Conservation (phyloP, 2,329 filamentous ascomycete genomes). For the Aspergillus sp. region DNA sequence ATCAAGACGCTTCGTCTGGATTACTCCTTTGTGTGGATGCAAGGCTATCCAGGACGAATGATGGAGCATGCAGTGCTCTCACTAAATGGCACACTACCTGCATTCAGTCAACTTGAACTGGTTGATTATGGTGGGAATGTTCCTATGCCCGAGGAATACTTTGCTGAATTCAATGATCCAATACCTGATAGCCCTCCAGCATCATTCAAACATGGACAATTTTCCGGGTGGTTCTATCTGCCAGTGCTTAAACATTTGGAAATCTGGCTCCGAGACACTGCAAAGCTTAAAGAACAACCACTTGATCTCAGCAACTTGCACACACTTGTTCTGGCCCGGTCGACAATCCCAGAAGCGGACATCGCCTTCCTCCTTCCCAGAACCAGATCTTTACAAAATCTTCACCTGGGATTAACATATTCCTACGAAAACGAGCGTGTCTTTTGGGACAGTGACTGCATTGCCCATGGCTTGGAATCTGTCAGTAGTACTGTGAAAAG, state of each 20-base stretch:
- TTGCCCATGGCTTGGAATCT: no score
- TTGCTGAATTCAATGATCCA: not conserved
- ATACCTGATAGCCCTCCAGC: not conserved
- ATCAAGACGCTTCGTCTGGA: not conserved
- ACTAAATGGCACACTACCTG: not conserved
- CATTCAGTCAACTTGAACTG: not conserved
- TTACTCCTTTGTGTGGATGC: not conserved
- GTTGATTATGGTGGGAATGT: constrained; percentile 1
- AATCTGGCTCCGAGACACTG: not conserved
- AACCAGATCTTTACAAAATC: not conserved
- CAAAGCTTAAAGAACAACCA: not conserved
- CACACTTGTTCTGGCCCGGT: not conserved
- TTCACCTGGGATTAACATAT: not conserved
- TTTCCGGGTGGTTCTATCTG: not conserved
- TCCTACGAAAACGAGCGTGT: no score
- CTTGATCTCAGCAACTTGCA: not conserved
- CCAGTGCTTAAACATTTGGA: not conserved
- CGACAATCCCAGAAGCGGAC: not conserved
- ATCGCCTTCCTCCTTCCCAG: not conserved
- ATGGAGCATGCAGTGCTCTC: not conserved
- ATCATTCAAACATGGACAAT: not conserved
- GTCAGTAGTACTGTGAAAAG: no score
- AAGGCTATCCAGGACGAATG: not conserved
- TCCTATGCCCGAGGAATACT: not conserved
- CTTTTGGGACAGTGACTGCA: no score